These are phyloP conservation scores for Cordyceps cateniannulata DNA, from an alignment of 2,329 filamentous ascomycete species.

Conservation along the genomic window DNA sequence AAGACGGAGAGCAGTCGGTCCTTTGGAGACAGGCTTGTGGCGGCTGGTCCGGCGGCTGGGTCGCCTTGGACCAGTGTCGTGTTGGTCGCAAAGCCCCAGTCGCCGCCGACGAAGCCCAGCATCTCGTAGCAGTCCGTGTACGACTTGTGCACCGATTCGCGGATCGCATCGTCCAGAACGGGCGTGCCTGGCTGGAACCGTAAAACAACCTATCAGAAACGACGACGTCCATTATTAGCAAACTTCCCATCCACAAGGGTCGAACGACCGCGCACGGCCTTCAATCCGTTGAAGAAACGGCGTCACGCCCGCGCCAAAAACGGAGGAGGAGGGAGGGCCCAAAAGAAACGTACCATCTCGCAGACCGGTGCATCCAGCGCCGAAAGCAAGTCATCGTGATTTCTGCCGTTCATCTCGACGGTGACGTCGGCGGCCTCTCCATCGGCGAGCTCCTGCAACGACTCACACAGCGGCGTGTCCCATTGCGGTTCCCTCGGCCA, in stretches of 20 bases:
- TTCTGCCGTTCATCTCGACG: slow-evolving; percentile 1
- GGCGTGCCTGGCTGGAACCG: background rate
- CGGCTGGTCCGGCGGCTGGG: background rate
- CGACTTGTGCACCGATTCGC: background rate
- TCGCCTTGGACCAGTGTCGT: background rate
- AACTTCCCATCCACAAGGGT: background rate
- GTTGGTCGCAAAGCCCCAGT: slow-evolving; percentile 4
- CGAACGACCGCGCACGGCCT: background rate
- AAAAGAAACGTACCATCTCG: background rate
- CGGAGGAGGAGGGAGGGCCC: background rate
- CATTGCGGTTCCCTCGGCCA: background rate
- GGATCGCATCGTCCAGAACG: background rate
- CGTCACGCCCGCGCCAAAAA: background rate
- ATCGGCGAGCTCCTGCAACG: background rate
- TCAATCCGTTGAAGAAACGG: background rate
- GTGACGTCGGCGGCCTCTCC: background rate
- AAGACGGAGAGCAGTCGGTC: background rate
- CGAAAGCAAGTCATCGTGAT: background rate
- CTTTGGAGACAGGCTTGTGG: background rate
- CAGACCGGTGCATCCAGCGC: slow-evolving; percentile 2
- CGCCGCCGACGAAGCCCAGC: slow-evolving; percentile 9
- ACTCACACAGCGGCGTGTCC: background rate
- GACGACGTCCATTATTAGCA: background rate
- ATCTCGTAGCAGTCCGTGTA: slow-evolving; percentile 5
- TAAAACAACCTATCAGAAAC: background rate